Percentiles rank a stretch among this genome's conserved stretches.
Evolutionary conservation across 768 basidiomycete species (phyloP).

Genomic region (Trametes sanguinea): DNA sequence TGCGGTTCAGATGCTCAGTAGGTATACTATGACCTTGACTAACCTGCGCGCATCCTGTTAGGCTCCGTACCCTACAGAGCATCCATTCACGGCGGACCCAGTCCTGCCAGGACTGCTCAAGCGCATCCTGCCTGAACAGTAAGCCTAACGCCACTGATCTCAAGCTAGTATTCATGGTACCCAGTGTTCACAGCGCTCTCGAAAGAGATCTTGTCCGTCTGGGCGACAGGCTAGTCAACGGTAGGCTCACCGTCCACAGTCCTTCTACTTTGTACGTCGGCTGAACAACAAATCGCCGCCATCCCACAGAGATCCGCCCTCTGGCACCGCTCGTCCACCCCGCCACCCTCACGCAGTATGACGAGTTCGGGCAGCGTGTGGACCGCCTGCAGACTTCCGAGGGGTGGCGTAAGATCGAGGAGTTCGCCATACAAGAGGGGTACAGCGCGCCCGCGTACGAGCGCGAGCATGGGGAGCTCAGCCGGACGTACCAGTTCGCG

Average conservation of each 20-base stretch:
- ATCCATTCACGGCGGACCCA: constrained; percentile 61
- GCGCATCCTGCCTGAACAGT: constrained; percentile 48
- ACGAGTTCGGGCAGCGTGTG: constrained; percentile 68
- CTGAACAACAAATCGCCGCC: background rate
- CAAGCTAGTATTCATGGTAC: background rate
- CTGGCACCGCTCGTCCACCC: constrained; percentile 45
- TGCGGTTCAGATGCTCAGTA: background rate
- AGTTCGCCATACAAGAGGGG: constrained; percentile 60
- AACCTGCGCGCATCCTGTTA: constrained; percentile 23
- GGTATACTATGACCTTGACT: background rate
- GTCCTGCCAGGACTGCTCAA: constrained; percentile 60
- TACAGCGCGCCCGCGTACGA: constrained; percentile 67
- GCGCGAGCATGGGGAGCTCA: constrained; percentile 57
- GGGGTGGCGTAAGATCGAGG: constrained; percentile 69
- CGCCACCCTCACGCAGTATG: constrained; percentile 65
- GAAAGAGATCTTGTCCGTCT: constrained; percentile 58
- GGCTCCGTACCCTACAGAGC: constrained; percentile 53
- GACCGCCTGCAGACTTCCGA: constrained; percentile 69
- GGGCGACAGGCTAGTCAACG: constrained; percentile 51
- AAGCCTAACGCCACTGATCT: background rate
- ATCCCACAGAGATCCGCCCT: constrained; percentile 45
- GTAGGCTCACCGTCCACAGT: constrained; percentile 34
- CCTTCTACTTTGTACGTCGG: background rate
- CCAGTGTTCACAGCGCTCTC: constrained; percentile 46
- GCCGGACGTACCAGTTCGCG: constrained; percentile 62